These are phyloP conservation scores for Coniosporium tulheliwenetii DNA, from an alignment of 2,329 filamentous ascomycete species.

Conservation along the genomic window DNA sequence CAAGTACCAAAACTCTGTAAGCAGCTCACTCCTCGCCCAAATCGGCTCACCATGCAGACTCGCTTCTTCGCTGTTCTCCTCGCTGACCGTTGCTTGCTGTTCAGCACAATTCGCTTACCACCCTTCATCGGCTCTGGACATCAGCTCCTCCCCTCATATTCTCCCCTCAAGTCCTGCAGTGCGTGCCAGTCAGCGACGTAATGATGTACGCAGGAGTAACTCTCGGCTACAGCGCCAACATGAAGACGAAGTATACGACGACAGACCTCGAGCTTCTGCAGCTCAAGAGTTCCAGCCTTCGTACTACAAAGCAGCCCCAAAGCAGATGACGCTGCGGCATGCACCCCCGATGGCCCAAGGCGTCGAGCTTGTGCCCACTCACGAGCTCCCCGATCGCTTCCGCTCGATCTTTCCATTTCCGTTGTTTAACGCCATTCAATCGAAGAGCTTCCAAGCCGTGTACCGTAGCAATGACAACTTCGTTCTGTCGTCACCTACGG, in stretches of 20 bases:
- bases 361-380: slow-evolving; percentile 42
- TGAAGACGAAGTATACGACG: background rate
- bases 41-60: too few relatives aligned
- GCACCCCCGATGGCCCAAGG: slow-evolving; percentile 36
- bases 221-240: background rate
- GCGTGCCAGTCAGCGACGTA: slow-evolving; percentile 17
- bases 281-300: slow-evolving; percentile 7
- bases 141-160: slow-evolving; percentile 14
- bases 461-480: slow-evolving; percentile 60
- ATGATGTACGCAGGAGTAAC: background rate
- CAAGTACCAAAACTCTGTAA: too few relatives aligned
- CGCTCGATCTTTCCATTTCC: slow-evolving; percentile 56
- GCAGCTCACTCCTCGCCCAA: too few relatives aligned
- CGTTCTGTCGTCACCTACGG: slow-evolving; percentile 67
- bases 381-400: slow-evolving; percentile 52
- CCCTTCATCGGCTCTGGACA: slow-evolving; percentile 5
- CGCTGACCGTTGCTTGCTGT: background rate
- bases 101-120: slow-evolving; percentile 11
- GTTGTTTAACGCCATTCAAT: slow-evolving; percentile 70
- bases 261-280: background rate
- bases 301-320: background rate
- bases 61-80: background rate
- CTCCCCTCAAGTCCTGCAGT: slow-evolving; percentile 25
- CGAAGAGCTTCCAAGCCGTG: slow-evolving; percentile 54
- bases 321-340: slow-evolving; percentile 9